Evolutionary conservation across 2,329 filamentous ascomycete genomes (phyloP).

Genomic region (Neospermospora avenae): DNA sequence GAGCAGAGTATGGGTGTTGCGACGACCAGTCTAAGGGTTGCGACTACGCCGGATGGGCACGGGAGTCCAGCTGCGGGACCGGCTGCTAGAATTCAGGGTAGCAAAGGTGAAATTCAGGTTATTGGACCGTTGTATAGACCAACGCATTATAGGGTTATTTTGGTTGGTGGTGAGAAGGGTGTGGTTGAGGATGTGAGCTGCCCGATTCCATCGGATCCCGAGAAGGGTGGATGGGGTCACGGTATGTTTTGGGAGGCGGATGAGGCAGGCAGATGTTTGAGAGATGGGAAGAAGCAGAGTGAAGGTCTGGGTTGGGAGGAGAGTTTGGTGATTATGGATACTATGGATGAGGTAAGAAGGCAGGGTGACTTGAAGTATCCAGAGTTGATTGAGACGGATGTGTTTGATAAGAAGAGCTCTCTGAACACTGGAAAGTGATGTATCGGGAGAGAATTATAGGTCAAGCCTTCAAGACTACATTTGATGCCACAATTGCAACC

Average conservation of each 20-base stretch:
- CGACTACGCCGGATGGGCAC: slow-evolving; percentile 44
- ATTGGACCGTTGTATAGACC: slow-evolving; percentile 58
- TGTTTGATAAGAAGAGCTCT: slow-evolving; percentile 58
- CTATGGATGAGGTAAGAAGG: slow-evolving; percentile 66
- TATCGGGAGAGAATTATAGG: no score
- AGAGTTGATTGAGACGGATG: slow-evolving; percentile 59
- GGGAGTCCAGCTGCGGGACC: slow-evolving; percentile 49
- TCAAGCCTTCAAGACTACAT: not conserved
- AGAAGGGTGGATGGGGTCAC: slow-evolving; percentile 44
- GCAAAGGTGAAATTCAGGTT: slow-evolving; percentile 64
- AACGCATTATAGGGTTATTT: slow-evolving; percentile 49
- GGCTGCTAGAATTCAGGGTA: slow-evolving; percentile 60
- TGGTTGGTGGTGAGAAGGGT: slow-evolving; percentile 37
- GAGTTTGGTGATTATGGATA: slow-evolving; percentile 66
- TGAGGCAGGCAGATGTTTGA: slow-evolving; percentile 60
- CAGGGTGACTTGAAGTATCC: slow-evolving; percentile 62
- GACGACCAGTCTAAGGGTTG: slow-evolving; percentile 36
- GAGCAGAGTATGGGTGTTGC: slow-evolving; percentile 59
- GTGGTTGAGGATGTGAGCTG: slow-evolving; percentile 35
- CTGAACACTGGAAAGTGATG: slow-evolving; percentile 43
- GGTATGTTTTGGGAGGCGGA: slow-evolving; percentile 73
- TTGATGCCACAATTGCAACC: not conserved
- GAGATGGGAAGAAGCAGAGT: slow-evolving; percentile 61
- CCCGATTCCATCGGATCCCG: slow-evolving; percentile 43
- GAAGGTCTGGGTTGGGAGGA: slow-evolving; percentile 56